Percentiles rank a stretch among this genome's conserved stretches.
Evolutionary conservation across 164 flowering plant species (phyloP).

Genomic region (Vitis labrusca): DNA sequence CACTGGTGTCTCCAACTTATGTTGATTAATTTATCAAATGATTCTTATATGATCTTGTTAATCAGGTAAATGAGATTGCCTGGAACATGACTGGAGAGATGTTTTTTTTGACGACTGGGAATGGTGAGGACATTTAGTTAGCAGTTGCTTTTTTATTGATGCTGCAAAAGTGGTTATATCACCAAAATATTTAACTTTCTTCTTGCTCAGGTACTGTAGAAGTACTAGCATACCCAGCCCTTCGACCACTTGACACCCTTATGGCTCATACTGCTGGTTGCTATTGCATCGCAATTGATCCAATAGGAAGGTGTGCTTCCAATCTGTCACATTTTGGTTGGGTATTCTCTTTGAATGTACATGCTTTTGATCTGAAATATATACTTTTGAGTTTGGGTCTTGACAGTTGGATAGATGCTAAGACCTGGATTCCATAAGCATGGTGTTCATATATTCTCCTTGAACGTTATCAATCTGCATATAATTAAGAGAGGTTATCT

Average conservation of each 20-base stretch:
- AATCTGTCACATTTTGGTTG: not conserved
- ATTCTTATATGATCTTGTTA: not conserved
- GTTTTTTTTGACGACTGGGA: constrained; percentile 93
- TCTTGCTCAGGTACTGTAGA: constrained; percentile 76
- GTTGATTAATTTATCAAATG: not conserved
- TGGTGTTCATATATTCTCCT: too few relatives aligned
- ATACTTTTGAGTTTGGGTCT: not conserved
- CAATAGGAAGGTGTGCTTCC: constrained; percentile 72
- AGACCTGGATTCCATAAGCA: too few relatives aligned
- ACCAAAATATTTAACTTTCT: not conserved
- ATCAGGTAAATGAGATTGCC: constrained; percentile 95
- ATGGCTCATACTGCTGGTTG: constrained; percentile 99
- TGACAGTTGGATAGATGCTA: not conserved
- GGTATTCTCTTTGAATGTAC: not conserved
- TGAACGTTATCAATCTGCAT: too few relatives aligned
- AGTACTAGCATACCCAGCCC: constrained; percentile 92
- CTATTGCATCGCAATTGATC: constrained; percentile 97
- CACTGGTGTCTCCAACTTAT: not conserved
- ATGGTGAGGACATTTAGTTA: constrained; percentile 48
- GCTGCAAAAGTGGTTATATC: not conserved
- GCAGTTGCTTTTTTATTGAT: not conserved
- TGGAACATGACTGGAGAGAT: constrained; percentile 91
- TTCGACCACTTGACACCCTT: constrained; percentile 73
- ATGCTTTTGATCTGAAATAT: constrained; percentile 1
- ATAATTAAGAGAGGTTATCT: too few relatives aligned